These are phyloP conservation scores for Kodamaea jinghongensis DNA, from an alignment of 805 yeast species.

Conservation along the genomic window DNA sequence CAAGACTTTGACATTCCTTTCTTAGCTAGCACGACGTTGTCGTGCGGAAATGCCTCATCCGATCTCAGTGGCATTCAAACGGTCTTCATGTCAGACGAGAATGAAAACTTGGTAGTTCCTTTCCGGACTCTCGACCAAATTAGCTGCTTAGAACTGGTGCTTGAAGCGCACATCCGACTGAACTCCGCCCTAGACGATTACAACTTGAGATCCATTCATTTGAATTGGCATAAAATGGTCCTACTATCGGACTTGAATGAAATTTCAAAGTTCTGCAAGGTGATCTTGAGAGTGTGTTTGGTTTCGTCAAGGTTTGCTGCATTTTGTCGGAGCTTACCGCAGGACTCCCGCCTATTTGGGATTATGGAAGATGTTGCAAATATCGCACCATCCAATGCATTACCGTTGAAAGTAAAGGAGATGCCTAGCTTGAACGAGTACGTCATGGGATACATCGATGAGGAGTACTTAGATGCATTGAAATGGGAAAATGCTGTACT, in stretches of 20 bases:
- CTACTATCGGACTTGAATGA: conserved; percentile 15
- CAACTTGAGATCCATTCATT: conserved; percentile 4
- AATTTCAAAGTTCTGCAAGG: conserved; percentile 16
- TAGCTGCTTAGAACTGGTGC: conserved; percentile 4
- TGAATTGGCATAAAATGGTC: conserved; percentile 15
- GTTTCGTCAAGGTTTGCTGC: conserved; percentile 20
- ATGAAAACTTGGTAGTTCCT: conserved; percentile 7
- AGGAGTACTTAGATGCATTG: conserved; percentile 16
- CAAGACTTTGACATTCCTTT: conserved; percentile 14
- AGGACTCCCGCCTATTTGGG: background rate
- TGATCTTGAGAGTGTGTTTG: conserved; percentile 19
- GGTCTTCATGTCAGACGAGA: conserved; percentile 7
- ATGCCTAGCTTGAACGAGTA: background rate
- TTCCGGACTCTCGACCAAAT: conserved; percentile 6
- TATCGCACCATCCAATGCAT: background rate
- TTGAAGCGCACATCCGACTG: conserved; percentile 4
- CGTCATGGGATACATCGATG: conserved; percentile 9
- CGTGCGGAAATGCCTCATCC: background rate
- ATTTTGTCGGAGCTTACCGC: conserved; percentile 11
- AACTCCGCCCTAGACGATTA: background rate
- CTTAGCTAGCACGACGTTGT: too few relatives aligned
- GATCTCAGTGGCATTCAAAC: background rate
- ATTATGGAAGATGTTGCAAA: background rate
- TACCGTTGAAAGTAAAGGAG: background rate
- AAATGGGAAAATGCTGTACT: conserved; percentile 23